Evolutionary conservation across 345 rosid species (phyloP), one percentile per base, ranked within the genome.

Genomic region (Lumnitzera littorea): DNA sequence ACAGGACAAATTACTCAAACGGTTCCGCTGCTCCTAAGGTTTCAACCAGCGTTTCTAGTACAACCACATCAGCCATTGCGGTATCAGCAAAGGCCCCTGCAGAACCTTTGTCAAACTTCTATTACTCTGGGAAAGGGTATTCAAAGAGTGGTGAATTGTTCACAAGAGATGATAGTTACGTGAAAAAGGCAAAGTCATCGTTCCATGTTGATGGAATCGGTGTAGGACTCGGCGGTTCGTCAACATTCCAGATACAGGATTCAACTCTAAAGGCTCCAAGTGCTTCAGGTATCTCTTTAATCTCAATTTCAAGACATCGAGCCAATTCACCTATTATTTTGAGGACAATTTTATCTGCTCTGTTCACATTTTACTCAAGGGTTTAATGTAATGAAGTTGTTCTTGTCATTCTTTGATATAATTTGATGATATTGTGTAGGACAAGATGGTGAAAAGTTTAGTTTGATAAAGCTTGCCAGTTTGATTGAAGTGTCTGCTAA

Each of bases 401-500:
- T 36, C 43, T 36, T 36, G 7, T 36, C 43, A 36, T 36, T 36
- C 11, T 36, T 36, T 36, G 9, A 36, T 36, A 9, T 36, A 5
- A 36, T 36, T 36, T 24, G 4, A 5, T 31, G 56, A 27, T 15
- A 15, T 54, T 60, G 54, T 76, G 74, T 65, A 94, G 99, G 87
- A 53, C 75, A 77, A 71, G 90, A 79, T 58, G 89, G 81, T 53
- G 97, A 79, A 13, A 88, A 84, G 68, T 62, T 90, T 71, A 94
- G 91, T 72, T 78, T 94, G 50, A 94, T 94, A 61, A 94, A 94
- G 75, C 87, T 94, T 55, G 96, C 95, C 51, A 90, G 92, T 75
- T 73, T 90, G 68, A 87, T 94, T 64, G 99, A 94, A 66, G 89
- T 82, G 31, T 90, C 91, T 1, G 71, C 90, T 5, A 94, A 88